Percentiles rank a stretch among this genome's conserved stretches.
These are phyloP conservation scores for Aureobasidium pullulans DNA, from an alignment of 2,329 filamentous ascomycete genomes.

Conservation along the genomic window DNA sequence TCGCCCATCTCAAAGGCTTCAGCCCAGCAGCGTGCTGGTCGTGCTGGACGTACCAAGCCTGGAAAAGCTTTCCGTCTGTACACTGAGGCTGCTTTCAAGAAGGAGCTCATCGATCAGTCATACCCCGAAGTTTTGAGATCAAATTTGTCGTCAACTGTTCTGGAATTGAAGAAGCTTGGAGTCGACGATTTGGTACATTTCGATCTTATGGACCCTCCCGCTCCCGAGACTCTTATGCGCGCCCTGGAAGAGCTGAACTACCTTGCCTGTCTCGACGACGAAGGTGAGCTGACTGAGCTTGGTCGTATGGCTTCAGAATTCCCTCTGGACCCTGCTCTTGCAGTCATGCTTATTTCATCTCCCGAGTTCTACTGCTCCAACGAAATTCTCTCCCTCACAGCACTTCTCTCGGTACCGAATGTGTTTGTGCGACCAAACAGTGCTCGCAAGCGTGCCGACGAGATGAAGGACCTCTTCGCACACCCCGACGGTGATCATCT, in stretches of 20 bases:
- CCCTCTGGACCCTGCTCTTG: slow-evolving; percentile 84
- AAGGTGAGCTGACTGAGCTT: slow-evolving; percentile 82
- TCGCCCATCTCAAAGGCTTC: slow-evolving; percentile 97
- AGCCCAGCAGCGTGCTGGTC: slow-evolving; percentile 93
- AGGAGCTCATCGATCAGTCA: slow-evolving; percentile 94
- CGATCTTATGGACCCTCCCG: slow-evolving; percentile 96
- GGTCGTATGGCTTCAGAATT: slow-evolving; percentile 89
- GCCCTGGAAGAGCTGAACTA: slow-evolving; percentile 97
- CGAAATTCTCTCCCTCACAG: slow-evolving; percentile 91
- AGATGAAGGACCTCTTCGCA: slow-evolving; percentile 92
- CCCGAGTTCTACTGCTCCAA: slow-evolving; percentile 99
- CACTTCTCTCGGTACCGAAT: slow-evolving; percentile 88
- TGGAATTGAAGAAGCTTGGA: slow-evolving; percentile 95
- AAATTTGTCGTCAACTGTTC: slow-evolving; percentile 87
- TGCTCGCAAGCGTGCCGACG: slow-evolving; percentile 83
- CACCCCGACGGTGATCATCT: slow-evolving; percentile 93
- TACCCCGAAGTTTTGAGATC: slow-evolving; percentile 93
- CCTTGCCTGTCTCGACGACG: slow-evolving; percentile 89
- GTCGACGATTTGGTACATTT: slow-evolving; percentile 96
- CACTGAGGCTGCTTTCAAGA: slow-evolving; percentile 92
- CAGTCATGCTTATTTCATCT: slow-evolving; percentile 95
- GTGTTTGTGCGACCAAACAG: slow-evolving; percentile 83
- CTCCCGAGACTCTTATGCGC: slow-evolving; percentile 96
- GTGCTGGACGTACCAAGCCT: slow-evolving; percentile 95
- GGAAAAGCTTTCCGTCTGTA: slow-evolving; percentile 98